Conservation (phyloP, 352 stramenopile species). For the Nothophytophthora sp. region DNA sequence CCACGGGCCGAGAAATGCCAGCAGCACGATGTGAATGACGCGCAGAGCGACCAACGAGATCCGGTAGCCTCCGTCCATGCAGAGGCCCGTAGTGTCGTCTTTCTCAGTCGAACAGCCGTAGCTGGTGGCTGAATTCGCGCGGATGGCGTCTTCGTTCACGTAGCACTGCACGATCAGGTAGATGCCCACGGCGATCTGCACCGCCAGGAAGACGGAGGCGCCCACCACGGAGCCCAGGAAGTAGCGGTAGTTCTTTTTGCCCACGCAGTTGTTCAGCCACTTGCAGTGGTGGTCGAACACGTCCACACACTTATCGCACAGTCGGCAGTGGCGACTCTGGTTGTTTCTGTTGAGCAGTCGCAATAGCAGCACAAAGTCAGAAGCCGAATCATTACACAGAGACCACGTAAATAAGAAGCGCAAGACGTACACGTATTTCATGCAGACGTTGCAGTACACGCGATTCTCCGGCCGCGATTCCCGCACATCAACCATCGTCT, state of each 20-base stretch:
- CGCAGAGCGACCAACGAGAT: constrained; percentile 60
- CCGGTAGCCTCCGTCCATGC: constrained; percentile 48
- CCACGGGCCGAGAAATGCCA: constrained; percentile 70
- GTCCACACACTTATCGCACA: constrained; percentile 96
- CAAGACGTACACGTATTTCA: constrained; percentile 81
- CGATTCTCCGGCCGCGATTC: constrained; percentile 43
- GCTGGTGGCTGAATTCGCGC: constrained; percentile 47
- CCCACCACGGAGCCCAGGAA: constrained; percentile 78
- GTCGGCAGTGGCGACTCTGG: constrained; percentile 91
- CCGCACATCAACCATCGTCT: constrained; percentile 32
- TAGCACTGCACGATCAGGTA: constrained; percentile 61
- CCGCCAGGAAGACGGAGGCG: constrained; percentile 56
- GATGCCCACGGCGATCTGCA: constrained; percentile 73
- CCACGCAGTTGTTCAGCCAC: constrained; percentile 97
- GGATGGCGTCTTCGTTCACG: constrained; percentile 43
- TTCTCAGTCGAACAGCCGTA: constrained; percentile 63
- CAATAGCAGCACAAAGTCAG: background rate
- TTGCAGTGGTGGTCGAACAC: constrained; percentile 98
- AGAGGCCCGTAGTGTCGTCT: constrained; percentile 46
- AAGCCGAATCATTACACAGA: background rate
- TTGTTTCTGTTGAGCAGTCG: constrained; percentile 57
- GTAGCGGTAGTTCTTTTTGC: constrained; percentile 84
- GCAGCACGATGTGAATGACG: constrained; percentile 62
- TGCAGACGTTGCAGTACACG: constrained; percentile 89
- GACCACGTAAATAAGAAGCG: too few species aligned